Evolutionary conservation across 805 yeast species (phyloP), one percentile per base, ranked within the genome.

Genomic region (Saccharomycopsis sp.): DNA sequence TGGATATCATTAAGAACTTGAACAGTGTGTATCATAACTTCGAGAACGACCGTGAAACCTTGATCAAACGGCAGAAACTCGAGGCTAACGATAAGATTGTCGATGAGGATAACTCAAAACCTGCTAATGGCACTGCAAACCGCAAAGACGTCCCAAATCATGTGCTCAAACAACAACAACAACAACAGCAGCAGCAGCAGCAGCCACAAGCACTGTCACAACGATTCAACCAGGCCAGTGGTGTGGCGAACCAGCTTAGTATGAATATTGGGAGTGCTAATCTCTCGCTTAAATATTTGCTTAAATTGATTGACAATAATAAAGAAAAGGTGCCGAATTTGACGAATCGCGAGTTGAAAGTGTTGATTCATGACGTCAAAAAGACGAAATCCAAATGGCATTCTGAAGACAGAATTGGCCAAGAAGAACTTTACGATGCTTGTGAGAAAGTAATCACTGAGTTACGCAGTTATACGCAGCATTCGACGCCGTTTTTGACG

Each of bases 301-400:
- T 94, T 34, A 81, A 83, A 5, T 81, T 86, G 1, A 90, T 94
- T 57, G 97, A 90, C 63, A 82, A 80, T 24, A 83, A 87, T 60
- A 81, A 97, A 65, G 89, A 89, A n/a, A 81, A 82, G 60, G 74
- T 93, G 58, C 66, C 69, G 1, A 76, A 78, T 19, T 75, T 94
- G 35, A 84, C 89, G 9, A 98, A 93, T 67, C 76, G 81, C 58
- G 98, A 94, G 69, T 79, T 94, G 58, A 82, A 93, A 60, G 87
- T 87, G 61, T 75, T 94, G 62, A 86, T 94, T 56, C 81, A 89
- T 79, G 99, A 94, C 68, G 98, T 94, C 8, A 79, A 97, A 54
- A 94, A 92, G 66, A 93, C 92, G 68, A 77, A 98, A 60, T 96
- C 98, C 0, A 94, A 94, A 72, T 94, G 99, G 99, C 96, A 97